phyloP scores from a whole-genome alignment of 257 asterid genomes.

The Solanum pinnatisectum region DNA sequence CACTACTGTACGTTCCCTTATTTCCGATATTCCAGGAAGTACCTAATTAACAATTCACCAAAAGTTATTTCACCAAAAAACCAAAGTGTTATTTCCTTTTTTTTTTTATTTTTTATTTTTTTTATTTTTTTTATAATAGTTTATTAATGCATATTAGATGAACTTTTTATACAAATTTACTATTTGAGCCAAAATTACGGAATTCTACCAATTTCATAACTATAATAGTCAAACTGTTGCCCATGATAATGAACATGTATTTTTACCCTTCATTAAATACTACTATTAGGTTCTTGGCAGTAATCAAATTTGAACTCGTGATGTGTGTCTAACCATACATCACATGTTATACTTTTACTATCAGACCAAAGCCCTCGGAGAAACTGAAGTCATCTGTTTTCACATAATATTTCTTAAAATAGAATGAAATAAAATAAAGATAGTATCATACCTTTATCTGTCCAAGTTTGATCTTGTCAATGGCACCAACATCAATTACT shows the following conservation, averaged over 20 bases:
- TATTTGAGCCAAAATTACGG: too few relatives aligned
- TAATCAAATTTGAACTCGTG: background rate
- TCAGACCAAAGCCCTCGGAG: background rate
- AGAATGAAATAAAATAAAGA: background rate
- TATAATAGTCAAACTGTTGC: background rate
- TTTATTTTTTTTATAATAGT: background rate
- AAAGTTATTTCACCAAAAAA: background rate
- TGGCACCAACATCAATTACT: constrained; percentile 47
- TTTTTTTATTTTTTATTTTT: too few relatives aligned
- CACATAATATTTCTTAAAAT: background rate
- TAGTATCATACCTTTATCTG: constrained; percentile 24
- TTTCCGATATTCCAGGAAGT: constrained; percentile 13
- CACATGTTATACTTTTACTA: background rate
- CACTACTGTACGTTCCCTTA: constrained; percentile 9
- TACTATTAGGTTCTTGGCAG: background rate
- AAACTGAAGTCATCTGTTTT: background rate
- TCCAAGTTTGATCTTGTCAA: constrained; percentile 18
- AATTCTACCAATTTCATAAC: too few relatives aligned
- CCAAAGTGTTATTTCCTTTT: background rate
- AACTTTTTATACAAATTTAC: background rate
- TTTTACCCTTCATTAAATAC: background rate
- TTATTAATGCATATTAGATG: background rate
- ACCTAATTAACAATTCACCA: constrained; percentile 22
- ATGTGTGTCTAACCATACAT: background rate
- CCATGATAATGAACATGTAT: background rate